Evolutionary conservation across 306 rosid genomes (phyloP).

Genomic region (Ormosia semicastrata): DNA sequence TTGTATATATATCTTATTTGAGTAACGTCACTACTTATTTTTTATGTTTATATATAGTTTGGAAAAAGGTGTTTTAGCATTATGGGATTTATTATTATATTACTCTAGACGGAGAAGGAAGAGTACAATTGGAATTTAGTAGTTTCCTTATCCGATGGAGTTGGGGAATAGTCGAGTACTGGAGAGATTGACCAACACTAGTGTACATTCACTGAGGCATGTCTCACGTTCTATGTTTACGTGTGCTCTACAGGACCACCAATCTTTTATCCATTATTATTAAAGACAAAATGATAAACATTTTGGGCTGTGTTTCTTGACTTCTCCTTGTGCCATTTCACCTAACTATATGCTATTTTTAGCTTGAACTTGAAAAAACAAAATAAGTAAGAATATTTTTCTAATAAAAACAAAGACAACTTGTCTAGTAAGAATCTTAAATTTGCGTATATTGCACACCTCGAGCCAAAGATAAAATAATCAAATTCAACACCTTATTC

Average conservation of each 20-base stretch:
- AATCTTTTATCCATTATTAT: background rate
- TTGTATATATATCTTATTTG: background rate
- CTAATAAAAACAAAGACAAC: background rate
- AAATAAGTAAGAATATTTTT: background rate
- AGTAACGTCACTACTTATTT: background rate
- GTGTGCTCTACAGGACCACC: background rate
- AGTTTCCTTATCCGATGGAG: background rate
- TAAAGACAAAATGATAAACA: background rate
- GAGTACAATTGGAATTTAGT: no score
- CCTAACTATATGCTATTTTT: background rate
- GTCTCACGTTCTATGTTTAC: background rate
- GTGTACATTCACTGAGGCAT: background rate
- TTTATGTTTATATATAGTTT: background rate
- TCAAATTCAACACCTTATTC: background rate
- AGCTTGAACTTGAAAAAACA: background rate
- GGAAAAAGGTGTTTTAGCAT: background rate
- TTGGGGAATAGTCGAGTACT: background rate
- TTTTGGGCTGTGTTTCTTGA: background rate
- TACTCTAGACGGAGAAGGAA: no score
- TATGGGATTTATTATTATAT: background rate
- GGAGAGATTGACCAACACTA: background rate
- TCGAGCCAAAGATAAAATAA: background rate
- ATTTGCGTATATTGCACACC: background rate
- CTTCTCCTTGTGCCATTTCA: background rate
- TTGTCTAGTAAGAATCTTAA: background rate